Evolutionary conservation across 345 rosid genomes (phyloP).

Genomic region (Rhodamnia argentea): DNA sequence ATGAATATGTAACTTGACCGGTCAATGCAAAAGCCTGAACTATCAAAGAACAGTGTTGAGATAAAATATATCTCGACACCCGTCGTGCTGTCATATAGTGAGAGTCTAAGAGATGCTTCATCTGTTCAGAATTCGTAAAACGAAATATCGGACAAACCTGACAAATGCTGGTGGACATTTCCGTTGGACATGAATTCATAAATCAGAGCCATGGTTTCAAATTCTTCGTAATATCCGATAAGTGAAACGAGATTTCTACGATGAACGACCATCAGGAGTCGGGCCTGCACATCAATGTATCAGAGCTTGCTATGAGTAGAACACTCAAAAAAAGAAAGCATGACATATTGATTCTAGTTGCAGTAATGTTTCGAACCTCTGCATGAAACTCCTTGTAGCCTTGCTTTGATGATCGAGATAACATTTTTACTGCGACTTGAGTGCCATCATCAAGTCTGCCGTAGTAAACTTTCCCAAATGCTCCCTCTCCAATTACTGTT

Average conservation of each 20-base stretch:
- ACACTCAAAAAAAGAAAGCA: not conserved
- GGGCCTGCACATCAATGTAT: constrained; percentile 1
- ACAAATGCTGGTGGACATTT: constrained; percentile 8
- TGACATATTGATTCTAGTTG: not conserved
- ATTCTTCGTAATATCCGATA: constrained; percentile 22
- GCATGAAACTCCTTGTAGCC: constrained; percentile 18
- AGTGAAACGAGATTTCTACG: constrained; percentile 20
- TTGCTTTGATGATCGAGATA: constrained; percentile 15
- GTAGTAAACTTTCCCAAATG: constrained; percentile 19
- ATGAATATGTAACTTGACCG: not conserved
- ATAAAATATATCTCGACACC: not conserved
- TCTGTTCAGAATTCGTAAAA: not conserved
- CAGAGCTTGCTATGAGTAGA: not conserved
- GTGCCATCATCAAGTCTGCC: constrained; percentile 11
- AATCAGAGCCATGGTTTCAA: constrained; percentile 6
- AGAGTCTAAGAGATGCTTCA: not conserved
- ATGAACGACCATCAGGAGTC: constrained; percentile 17
- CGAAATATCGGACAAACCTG: constrained; percentile 4
- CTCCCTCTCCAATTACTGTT: constrained; percentile 9
- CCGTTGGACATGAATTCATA: constrained; percentile 32
- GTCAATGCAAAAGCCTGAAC: not conserved
- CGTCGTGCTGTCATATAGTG: not conserved
- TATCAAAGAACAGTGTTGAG: not conserved
- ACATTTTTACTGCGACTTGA: constrained; percentile 16
- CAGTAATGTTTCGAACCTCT: constrained; percentile 3